These are phyloP conservation scores for Xylaria sp. DNA, from an alignment of 495 filamentous ascomycete genomes.

Conservation along the genomic window DNA sequence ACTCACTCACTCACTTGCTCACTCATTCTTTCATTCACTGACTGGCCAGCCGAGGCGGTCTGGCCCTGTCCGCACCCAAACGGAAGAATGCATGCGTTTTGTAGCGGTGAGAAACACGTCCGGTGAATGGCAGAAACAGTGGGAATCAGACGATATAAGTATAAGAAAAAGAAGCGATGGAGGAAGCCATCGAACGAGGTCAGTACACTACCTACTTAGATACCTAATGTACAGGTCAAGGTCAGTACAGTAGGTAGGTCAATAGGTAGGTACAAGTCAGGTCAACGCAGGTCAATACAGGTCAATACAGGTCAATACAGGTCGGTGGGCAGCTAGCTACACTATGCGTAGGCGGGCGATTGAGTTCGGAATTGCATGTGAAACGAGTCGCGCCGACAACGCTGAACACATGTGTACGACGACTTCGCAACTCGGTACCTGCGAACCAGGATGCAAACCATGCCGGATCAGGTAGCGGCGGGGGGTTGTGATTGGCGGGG, in stretches of 20 bases:
- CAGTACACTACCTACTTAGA: not conserved
- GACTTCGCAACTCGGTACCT: not conserved
- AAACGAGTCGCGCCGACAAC: not conserved
- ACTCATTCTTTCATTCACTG: too few species aligned
- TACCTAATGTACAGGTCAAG: too few species aligned
- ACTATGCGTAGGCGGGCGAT: too few species aligned
- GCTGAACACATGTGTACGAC: too few species aligned
- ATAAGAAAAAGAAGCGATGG: not conserved
- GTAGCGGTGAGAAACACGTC: slow-evolving; percentile 1
- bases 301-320: too few species aligned
- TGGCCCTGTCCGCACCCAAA: not conserved
- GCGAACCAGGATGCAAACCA: not conserved
- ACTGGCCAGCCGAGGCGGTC: slow-evolving; percentile 11
- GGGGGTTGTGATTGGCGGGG: slow-evolving; percentile 3
- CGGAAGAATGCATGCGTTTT: not conserved
- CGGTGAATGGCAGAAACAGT: not conserved
- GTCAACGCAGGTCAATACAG: too few species aligned
- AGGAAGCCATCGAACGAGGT: not conserved
- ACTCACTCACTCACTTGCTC: too few species aligned
- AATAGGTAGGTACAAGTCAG: too few species aligned
- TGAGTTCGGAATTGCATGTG: slow-evolving; percentile 11
- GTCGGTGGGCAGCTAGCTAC: too few species aligned
- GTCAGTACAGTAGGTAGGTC: too few species aligned
- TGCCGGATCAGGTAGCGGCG: not conserved
- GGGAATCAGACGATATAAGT: not conserved